Conservation (phyloP, 257 asterid species). For the Gentiana straminea region DNA sequence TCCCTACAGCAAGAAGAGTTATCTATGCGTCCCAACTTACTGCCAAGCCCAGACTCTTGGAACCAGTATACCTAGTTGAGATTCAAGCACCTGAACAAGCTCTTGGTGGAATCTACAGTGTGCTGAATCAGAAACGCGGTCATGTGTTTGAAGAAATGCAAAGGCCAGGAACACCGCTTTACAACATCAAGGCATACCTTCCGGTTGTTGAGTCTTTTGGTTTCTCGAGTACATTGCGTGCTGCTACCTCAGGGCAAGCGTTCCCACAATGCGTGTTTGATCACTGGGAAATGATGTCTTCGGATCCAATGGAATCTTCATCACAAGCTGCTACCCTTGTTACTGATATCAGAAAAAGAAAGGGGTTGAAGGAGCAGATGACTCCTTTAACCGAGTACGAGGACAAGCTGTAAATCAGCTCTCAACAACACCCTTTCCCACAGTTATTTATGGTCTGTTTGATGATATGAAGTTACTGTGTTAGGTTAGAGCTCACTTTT, state of each 20-base stretch:
- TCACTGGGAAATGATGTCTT: constrained; percentile 32
- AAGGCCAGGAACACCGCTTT: constrained; percentile 30
- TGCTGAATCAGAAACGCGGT: constrained; percentile 33
- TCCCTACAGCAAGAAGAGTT: constrained; percentile 34
- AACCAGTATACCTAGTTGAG: constrained; percentile 27
- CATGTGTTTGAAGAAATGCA: constrained; percentile 34
- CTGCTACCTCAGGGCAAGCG: constrained; percentile 30
- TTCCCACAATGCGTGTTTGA: constrained; percentile 30
- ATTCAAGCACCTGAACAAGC: constrained; percentile 30
- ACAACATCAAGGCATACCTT: constrained; percentile 34
- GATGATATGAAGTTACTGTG: no score
- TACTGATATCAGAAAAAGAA: constrained; percentile 23
- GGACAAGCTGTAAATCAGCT: constrained; percentile 21
- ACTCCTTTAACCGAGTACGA: constrained; percentile 26
- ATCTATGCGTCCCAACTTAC: constrained; percentile 31
- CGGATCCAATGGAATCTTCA: constrained; percentile 20
- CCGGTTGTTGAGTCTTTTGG: constrained; percentile 28
- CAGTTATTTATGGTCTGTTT: background rate
- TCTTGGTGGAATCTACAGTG: constrained; percentile 29
- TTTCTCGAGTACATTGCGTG: constrained; percentile 25
- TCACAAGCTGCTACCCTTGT: constrained; percentile 19
- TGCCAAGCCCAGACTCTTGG: constrained; percentile 32
- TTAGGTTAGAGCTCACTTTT: no score
- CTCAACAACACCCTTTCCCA: background rate
- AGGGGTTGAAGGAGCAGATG: constrained; percentile 28